Evolutionary conservation across 306 rosid species (phyloP).

Genomic region (Sophora flavescens): DNA sequence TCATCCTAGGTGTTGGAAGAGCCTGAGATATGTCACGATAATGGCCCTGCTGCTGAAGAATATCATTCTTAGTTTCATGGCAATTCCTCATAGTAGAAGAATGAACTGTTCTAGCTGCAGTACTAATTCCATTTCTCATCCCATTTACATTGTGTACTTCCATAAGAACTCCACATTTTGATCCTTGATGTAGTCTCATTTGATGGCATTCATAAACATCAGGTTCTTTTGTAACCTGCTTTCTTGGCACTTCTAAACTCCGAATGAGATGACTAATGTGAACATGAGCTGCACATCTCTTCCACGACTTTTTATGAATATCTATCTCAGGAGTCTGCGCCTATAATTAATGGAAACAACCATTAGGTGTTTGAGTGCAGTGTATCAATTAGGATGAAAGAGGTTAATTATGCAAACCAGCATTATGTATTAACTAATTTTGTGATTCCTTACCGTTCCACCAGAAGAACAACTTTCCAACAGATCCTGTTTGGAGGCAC

Average conservation of each 20-base stretch:
- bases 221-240: conserved; percentile 31
- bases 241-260: conserved; percentile 47
- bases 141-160: conserved; percentile 43
- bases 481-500: conserved; percentile 47
- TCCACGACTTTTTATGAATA: conserved; percentile 49
- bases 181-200: conserved; percentile 49
- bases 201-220: conserved; percentile 43
- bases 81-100: conserved; percentile 36
- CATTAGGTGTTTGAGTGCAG: conserved; percentile 19
- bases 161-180: conserved; percentile 47
- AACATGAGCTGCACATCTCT: conserved; percentile 76
- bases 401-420: conserved; percentile 22
- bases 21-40: conserved; percentile 49
- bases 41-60: conserved; percentile 48
- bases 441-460: conserved; percentile 43
- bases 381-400: not conserved
- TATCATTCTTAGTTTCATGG: conserved; percentile 47
- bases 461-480: conserved; percentile 42
- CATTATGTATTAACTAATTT: not conserved
- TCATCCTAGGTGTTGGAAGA: conserved; percentile 20
- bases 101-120: conserved; percentile 27
- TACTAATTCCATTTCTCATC: conserved; percentile 44
- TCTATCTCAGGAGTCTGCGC: conserved; percentile 51
- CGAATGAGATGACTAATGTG: conserved; percentile 66
- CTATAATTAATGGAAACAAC: conserved; percentile 25